Conservation (phyloP, 805 yeast species). For the Myxozyma melibiosi region DNA sequence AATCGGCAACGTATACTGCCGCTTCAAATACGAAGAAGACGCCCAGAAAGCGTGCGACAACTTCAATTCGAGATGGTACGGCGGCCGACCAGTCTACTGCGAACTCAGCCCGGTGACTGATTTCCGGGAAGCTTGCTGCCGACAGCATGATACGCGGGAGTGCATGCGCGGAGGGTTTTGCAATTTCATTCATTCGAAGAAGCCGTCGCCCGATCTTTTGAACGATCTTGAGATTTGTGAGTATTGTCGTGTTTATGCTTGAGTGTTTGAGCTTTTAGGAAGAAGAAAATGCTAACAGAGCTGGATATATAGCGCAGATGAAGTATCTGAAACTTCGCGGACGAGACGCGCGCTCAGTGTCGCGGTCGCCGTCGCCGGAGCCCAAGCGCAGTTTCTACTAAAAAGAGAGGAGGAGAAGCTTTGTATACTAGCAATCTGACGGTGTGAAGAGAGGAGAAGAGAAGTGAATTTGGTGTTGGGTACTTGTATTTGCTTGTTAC, state of each 20-base stretch:
- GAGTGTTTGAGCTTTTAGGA: background rate
- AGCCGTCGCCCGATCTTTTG: constrained; percentile 53
- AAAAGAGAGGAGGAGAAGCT: no score
- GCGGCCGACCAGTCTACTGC: constrained; percentile 73
- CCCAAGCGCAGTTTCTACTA: constrained; percentile 29
- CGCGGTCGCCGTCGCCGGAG: constrained; percentile 36
- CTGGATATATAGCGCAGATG: constrained; percentile 17
- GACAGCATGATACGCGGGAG: constrained; percentile 61
- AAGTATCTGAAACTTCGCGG: constrained; percentile 30
- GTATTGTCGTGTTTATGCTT: background rate
- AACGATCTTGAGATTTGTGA: constrained; percentile 50
- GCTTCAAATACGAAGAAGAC: constrained; percentile 55
- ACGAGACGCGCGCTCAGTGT: constrained; percentile 28
- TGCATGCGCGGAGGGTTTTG: constrained; percentile 85
- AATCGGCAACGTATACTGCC: constrained; percentile 81
- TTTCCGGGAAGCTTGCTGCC: constrained; percentile 72
- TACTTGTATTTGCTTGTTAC: no score
- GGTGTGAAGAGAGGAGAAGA: no score
- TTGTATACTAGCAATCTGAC: no score
- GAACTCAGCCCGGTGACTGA: constrained; percentile 75
- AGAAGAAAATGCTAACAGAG: background rate
- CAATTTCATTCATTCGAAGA: constrained; percentile 79
- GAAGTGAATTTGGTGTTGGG: no score
- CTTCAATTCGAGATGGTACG: constrained; percentile 81
- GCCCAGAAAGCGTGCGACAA: constrained; percentile 63